phyloP scores from a whole-genome alignment of 345 rosid genomes.

The Aegle marmelos region DNA sequence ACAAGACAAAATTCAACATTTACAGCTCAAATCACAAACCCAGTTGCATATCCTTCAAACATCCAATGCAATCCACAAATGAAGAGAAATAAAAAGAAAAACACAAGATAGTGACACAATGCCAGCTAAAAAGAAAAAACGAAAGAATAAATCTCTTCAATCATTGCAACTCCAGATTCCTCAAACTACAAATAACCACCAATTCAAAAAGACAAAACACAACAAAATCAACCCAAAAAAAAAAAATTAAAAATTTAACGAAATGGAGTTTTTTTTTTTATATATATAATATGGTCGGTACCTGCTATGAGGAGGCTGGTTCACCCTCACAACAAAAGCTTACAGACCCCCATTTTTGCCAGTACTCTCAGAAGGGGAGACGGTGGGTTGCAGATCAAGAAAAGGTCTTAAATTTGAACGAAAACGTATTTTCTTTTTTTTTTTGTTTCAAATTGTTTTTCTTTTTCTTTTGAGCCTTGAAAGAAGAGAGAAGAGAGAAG shows the following conservation, averaged over 20 bases:
- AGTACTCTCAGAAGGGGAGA: not conserved
- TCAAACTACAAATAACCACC: not conserved
- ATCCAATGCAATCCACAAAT: not conserved
- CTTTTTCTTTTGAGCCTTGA: not conserved
- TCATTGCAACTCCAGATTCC: slow-evolving; percentile 7
- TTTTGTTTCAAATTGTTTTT: not conserved
- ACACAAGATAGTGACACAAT: not conserved
- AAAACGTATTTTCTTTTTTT: not conserved
- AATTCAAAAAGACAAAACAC: not conserved
- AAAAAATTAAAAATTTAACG: not conserved
- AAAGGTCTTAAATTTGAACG: slow-evolving; percentile 14
- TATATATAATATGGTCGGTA: slow-evolving; percentile 5
- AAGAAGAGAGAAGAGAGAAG: slow-evolving; percentile 17
- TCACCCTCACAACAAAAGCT: slow-evolving; percentile 9
- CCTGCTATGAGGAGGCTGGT: slow-evolving; percentile 28
- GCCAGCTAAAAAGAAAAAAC: slow-evolving; percentile 22
- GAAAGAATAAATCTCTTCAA: not conserved
- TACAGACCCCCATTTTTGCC: slow-evolving; percentile 28
- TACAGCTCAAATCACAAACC: slow-evolving; percentile 17
- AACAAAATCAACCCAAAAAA: not conserved
- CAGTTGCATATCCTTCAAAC: not conserved
- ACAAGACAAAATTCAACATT: not conserved
- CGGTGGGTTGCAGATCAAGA: slow-evolving; percentile 42
- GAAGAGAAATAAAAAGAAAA: not conserved
- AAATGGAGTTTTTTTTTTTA: too few species aligned